Evolutionary conservation across 495 filamentous ascomycete genomes (phyloP), one percentile per base, ranked within the genome.

Genomic region (Hypoxylon crocopeplum): DNA sequence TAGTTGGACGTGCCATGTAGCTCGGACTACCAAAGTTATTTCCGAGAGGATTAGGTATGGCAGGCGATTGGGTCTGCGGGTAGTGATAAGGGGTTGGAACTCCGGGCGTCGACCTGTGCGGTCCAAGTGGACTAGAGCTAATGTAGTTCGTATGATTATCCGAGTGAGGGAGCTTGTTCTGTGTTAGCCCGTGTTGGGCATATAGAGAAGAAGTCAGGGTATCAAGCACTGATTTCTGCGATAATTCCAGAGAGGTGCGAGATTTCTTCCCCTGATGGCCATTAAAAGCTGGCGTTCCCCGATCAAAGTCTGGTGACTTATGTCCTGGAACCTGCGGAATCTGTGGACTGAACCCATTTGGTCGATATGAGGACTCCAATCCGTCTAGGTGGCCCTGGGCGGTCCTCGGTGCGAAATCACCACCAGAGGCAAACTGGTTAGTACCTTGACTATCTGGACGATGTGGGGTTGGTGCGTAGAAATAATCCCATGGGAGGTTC

Each of bases 401-500:
- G 34, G 58, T 63, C 51, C 62, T 68, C 11, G 68, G 68, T 61
- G 68, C 33, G 20, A 56, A 56, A 38, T 61, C 52, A 15, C 56
- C 62, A 47, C 44, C 45, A 8, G 45, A 19, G 17, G 40, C 38
- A 15, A 54, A 49, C 21, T 55, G 58, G 19, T 62, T 63, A 10
- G 60, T 56, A 8, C 58, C 52, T 51, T 59, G 68, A 27, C 62
- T 68, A 34, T 48, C 22, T 8, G 65, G 48, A 30, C 54, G 58
- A 33, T 57, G 58, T 6, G 70, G 67, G n/a, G 55, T 68, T 8
- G 75, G 72, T 5, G 57, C 66, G 37, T 72, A 73, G 38, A 79
- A 77, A 46, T 74, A 78, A 8, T 69, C 65, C 77, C 77, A 79
- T 15, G 77, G 76, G 25, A 79, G 66, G 19, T 52, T 72, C 2